phyloP scores from a whole-genome alignment of 2,329 filamentous ascomycete species.

The Ophidiomyces ophidiicola region DNA sequence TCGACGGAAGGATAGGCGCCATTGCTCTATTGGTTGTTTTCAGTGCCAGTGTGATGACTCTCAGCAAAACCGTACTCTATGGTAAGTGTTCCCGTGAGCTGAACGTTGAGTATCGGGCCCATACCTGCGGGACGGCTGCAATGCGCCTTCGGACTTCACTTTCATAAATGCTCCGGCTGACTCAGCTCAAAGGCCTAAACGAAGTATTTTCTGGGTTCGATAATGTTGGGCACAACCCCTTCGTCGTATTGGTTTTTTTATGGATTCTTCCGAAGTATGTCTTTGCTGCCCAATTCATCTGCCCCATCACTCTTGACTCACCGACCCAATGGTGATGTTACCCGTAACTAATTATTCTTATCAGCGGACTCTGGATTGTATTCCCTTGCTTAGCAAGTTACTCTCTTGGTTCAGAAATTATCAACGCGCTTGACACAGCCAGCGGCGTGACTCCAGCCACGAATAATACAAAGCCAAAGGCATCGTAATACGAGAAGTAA shows the following conservation, averaged over 20 bases:
- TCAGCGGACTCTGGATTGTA: conserved; percentile 51
- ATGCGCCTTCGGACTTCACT: background rate
- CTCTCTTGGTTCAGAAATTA: conserved; percentile 48
- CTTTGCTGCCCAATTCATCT: background rate
- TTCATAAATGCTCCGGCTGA: background rate
- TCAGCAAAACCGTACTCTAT: conserved; percentile 57
- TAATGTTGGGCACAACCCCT: conserved; percentile 51
- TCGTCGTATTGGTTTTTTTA: conserved; percentile 41
- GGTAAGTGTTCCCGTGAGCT: conserved; percentile 36
- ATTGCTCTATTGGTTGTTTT: conserved; percentile 48
- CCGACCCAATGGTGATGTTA: background rate
- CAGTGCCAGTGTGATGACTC: conserved; percentile 48
- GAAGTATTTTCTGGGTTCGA: conserved; percentile 50
- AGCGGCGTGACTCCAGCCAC: conserved; percentile 4
- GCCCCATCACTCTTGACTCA: background rate
- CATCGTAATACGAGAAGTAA: conserved; percentile 1
- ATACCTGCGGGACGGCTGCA: background rate
- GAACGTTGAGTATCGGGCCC: background rate
- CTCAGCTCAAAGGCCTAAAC: conserved; percentile 40
- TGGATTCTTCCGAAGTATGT: conserved; percentile 58
- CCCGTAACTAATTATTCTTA: conserved; percentile 9
- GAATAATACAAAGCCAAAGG: conserved; percentile 7
- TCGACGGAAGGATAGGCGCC: conserved; percentile 42
- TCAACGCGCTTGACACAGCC: conserved; percentile 42
- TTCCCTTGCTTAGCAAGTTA: conserved; percentile 52